Evolutionary conservation across 78 protist genomes (phyloP).

Genomic region (Dictyostelium brefeldianum): DNA sequence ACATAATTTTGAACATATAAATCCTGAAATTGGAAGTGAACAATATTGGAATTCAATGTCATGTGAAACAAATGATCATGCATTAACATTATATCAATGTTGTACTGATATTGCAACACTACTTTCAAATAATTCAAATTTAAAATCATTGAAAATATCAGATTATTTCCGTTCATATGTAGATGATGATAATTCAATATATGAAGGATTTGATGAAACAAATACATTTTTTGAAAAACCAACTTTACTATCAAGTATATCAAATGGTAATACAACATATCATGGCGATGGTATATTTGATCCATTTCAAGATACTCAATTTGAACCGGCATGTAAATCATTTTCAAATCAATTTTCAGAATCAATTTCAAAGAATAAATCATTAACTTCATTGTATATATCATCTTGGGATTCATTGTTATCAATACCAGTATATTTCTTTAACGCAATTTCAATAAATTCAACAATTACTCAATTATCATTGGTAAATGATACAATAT

Average conservation of each 20-base stretch:
- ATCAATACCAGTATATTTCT: background rate
- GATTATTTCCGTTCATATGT: background rate
- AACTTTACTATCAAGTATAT: background rate
- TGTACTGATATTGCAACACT: background rate
- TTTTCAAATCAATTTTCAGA: slow-evolving; percentile 8
- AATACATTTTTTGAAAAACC: background rate
- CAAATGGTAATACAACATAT: no score
- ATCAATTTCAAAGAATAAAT: background rate
- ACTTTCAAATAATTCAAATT: background rate
- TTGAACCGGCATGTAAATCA: background rate
- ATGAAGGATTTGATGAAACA: background rate
- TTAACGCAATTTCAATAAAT: slow-evolving; percentile 9
- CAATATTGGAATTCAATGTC: slow-evolving; percentile 7
- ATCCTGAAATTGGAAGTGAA: slow-evolving; percentile 1
- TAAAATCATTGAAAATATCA: background rate
- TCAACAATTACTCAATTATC: background rate
- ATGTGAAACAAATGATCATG: background rate
- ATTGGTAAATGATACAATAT: background rate
- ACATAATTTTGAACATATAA: slow-evolving; percentile 8
- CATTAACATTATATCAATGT: background rate
- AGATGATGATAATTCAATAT: slow-evolving; percentile 3
- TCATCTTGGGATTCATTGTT: slow-evolving; percentile 17
- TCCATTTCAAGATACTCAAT: slow-evolving; percentile 4
- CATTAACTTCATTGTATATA: background rate
- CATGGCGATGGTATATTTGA: background rate